Evolutionary conservation across 83 land plant genomes (phyloP).

Genomic region (Isoetes engelmannii): DNA sequence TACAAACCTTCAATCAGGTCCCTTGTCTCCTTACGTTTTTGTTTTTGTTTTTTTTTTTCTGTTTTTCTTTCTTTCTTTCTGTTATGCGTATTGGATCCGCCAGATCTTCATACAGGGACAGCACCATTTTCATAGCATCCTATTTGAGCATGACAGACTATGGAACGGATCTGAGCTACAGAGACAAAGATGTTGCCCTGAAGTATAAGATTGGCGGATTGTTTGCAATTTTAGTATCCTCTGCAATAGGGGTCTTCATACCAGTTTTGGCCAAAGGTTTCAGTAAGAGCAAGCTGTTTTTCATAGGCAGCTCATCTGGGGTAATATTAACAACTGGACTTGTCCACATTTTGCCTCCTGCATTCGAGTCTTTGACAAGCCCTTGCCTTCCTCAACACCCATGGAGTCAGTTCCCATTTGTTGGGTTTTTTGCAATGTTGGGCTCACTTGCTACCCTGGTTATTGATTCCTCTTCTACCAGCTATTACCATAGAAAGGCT

Average conservation of each 20-base stretch:
- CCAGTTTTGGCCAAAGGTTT: conserved; percentile 32
- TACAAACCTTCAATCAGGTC: no score
- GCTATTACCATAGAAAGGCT: conserved; percentile 5
- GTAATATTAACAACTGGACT: conserved; percentile 54
- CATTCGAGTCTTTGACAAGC: conserved; percentile 33
- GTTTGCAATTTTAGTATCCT: conserved; percentile 27
- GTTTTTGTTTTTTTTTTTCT: no score
- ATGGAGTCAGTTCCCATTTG: conserved; percentile 44
- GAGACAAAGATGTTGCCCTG: conserved; percentile 31
- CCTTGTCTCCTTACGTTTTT: no score
- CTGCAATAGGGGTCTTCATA: conserved; percentile 38
- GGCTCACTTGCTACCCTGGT: conserved; percentile 21
- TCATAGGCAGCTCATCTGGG: conserved; percentile 41
- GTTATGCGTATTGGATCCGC: no score
- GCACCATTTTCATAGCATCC: no score
- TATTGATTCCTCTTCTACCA: conserved; percentile 27
- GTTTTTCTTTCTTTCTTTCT: no score
- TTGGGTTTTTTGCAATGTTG: conserved; percentile 38
- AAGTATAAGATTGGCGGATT: conserved; percentile 42
- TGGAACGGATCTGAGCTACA: neutral
- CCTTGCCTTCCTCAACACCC: conserved; percentile 30
- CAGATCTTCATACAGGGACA: no score
- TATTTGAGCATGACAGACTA: no score
- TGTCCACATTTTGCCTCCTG: conserved; percentile 54
- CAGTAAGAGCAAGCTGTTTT: conserved; percentile 31